These are phyloP conservation scores for Solanum habrochaites DNA, from an alignment of 257 asterid species.

Conservation along the genomic window DNA sequence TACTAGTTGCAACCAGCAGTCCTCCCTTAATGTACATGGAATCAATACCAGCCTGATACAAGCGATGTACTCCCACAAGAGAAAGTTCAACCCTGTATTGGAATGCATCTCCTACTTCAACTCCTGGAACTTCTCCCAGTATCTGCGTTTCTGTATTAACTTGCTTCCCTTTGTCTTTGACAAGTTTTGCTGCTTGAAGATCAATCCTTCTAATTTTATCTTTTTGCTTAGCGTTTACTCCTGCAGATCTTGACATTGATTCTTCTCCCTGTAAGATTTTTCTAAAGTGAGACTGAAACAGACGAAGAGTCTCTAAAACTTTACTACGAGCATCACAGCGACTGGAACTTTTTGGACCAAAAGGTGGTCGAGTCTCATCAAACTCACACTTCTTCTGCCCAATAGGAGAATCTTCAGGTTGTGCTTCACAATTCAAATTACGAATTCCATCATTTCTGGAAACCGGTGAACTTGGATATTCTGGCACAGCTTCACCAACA, in stretches of 20 bases:
- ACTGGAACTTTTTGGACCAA: conserved; percentile 39
- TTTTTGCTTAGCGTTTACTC: conserved; percentile 7
- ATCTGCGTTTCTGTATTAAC: conserved; percentile 34
- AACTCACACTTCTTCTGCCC: neutral
- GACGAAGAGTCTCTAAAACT: conserved; percentile 65
- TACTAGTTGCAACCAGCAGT: conserved; percentile 43
- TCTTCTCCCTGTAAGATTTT: conserved; percentile 80
- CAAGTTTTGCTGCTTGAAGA: conserved; percentile 28
- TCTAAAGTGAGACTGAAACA: conserved; percentile 46
- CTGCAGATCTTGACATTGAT: conserved; percentile 28
- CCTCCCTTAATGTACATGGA: conserved; percentile 19
- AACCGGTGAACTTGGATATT: conserved; percentile 11
- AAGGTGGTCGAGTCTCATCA: conserved; percentile 43
- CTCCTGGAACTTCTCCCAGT: conserved; percentile 41
- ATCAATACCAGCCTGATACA: conserved; percentile 70
- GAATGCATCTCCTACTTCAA: conserved; percentile 84
- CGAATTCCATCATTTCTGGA: conserved; percentile 1
- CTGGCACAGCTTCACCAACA: conserved; percentile 9
- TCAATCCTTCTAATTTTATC: conserved; percentile 40
- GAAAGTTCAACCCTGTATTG: conserved; percentile 82
- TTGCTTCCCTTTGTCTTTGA: conserved; percentile 35
- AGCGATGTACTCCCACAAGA: conserved; percentile 69
- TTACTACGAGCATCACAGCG: conserved; percentile 54
- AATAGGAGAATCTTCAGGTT: conserved; percentile 11
- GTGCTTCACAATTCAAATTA: conserved; percentile 3